Conservation (phyloP, 192 early-diverging fungal genomes). For the Entomortierella parvispora region DNA sequence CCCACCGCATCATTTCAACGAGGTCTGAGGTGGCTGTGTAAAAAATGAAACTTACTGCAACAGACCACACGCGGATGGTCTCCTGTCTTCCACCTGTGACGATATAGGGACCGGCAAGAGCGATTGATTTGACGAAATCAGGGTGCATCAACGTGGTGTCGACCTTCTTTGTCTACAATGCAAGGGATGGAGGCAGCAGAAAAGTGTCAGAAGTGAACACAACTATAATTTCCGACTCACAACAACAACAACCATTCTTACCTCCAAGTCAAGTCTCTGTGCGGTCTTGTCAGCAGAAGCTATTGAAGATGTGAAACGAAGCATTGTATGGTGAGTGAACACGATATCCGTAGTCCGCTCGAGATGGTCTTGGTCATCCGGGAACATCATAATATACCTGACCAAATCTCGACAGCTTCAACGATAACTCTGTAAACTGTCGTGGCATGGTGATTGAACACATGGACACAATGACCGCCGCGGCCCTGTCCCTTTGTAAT, state of each 20-base stretch:
- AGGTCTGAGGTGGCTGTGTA: neutral
- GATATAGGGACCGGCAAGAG: slow-evolving; percentile 72
- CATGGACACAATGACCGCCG: slow-evolving; percentile 51
- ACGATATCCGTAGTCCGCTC: neutral
- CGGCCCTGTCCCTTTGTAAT: slow-evolving; percentile 47
- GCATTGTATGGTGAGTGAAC: neutral
- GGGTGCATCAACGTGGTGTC: slow-evolving; percentile 85
- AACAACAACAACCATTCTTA: too few species aligned
- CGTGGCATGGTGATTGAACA: slow-evolving; percentile 80
- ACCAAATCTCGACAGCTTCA: slow-evolving; percentile 82
- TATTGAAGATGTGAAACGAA: slow-evolving; percentile 18
- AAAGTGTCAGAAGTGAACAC: neutral
- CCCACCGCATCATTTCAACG: neutral
- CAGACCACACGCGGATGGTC: slow-evolving; percentile 86
- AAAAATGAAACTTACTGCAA: slow-evolving; percentile 67
- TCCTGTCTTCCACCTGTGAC: slow-evolving; percentile 89
- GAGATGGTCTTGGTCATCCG: too few species aligned
- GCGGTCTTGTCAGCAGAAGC: slow-evolving; percentile 94
- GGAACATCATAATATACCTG: slow-evolving; percentile 65
- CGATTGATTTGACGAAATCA: slow-evolving; percentile 81
- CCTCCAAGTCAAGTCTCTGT: slow-evolving; percentile 86
- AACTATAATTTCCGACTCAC: neutral
- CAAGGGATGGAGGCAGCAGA: too few species aligned
- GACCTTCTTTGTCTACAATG: slow-evolving; percentile 73
- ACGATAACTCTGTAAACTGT: slow-evolving; percentile 73